Evolutionary conservation across 1,284 basidiomycete species (phyloP).

Genomic region (Vanrija pseudolonga): DNA sequence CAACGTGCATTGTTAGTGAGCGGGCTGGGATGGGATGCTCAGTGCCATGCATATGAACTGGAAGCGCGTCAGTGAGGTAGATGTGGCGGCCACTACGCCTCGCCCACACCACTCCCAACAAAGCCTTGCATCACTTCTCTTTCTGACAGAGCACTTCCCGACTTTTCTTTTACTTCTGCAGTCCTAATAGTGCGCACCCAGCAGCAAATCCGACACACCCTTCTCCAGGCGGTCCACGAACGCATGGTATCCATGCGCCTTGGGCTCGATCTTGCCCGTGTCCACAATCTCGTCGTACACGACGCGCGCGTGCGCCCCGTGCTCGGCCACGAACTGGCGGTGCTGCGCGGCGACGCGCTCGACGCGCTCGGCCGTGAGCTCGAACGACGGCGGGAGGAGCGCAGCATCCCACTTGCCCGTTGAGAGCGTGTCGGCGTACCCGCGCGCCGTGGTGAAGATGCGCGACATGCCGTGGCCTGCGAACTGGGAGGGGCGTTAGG

Average conservation of each 20-base stretch:
- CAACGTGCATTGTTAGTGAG: no score
- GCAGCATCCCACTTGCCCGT: slow-evolving; percentile 18
- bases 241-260: not conserved
- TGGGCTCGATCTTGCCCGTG: not conserved
- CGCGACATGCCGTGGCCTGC: slow-evolving; percentile 26
- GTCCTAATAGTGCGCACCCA: no score
- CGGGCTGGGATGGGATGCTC: no score
- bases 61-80: no score
- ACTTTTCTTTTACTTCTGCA: no score
- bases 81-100: no score
- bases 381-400: slow-evolving; percentile 20
- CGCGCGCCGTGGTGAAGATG: slow-evolving; percentile 22
- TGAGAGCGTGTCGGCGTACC: slow-evolving; percentile 16
- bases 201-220: no score
- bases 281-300: not conserved
- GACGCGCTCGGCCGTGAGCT: slow-evolving; percentile 21
- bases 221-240: no score
- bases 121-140: no score
- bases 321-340: not conserved
- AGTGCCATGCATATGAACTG: no score
- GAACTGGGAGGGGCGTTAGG: slow-evolving; percentile 4
- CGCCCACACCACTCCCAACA: no score
- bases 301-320: not conserved
- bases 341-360: not conserved
- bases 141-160: no score